Percentiles rank a stretch among this genome's conserved stretches.
phyloP scores from a whole-genome alignment of 139 green algal species.

The Astrephomene gubernaculifera region DNA sequence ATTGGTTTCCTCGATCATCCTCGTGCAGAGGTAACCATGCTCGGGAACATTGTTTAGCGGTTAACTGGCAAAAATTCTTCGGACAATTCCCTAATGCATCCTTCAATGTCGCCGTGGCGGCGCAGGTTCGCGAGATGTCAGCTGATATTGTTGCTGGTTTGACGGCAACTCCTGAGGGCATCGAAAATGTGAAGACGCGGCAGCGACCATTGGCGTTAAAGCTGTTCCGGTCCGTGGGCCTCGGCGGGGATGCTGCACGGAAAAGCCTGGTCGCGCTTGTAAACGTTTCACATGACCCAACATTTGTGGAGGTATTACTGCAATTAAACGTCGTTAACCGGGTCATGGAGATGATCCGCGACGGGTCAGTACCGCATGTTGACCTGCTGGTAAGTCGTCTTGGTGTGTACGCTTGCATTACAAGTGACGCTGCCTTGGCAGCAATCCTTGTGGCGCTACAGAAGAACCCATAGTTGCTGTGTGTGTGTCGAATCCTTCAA shows the following conservation, averaged over 20 bases:
- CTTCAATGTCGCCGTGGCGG: too few species aligned
- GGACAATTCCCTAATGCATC: too few species aligned
- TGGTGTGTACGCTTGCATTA: too few species aligned
- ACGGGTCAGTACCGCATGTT: slow-evolving; percentile 58
- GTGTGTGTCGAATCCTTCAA: too few species aligned
- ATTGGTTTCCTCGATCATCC: slow-evolving; percentile 24
- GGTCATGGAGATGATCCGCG: slow-evolving; percentile 73
- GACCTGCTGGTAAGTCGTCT: slow-evolving; percentile 70
- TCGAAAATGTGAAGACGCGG: slow-evolving; percentile 55
- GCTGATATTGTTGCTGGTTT: slow-evolving; percentile 77
- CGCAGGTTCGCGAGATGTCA: slow-evolving; percentile 62
- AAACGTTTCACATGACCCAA: slow-evolving; percentile 75
- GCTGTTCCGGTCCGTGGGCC: slow-evolving; percentile 64
- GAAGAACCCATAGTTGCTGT: too few species aligned
- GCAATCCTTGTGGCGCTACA: too few species aligned
- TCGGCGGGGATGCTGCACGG: not conserved
- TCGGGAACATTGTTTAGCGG: too few species aligned
- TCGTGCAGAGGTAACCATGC: not conserved
- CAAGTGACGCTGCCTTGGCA: too few species aligned
- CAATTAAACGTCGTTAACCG: slow-evolving; percentile 51
- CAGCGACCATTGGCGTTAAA: slow-evolving; percentile 48
- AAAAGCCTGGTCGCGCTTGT: slow-evolving; percentile 71
- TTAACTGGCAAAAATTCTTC: too few species aligned
- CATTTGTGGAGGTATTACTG: slow-evolving; percentile 54
- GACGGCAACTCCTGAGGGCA: slow-evolving; percentile 70